phyloP scores from a whole-genome alignment of 352 stramenopile genomes.

The Globisporangium orthogonon region DNA sequence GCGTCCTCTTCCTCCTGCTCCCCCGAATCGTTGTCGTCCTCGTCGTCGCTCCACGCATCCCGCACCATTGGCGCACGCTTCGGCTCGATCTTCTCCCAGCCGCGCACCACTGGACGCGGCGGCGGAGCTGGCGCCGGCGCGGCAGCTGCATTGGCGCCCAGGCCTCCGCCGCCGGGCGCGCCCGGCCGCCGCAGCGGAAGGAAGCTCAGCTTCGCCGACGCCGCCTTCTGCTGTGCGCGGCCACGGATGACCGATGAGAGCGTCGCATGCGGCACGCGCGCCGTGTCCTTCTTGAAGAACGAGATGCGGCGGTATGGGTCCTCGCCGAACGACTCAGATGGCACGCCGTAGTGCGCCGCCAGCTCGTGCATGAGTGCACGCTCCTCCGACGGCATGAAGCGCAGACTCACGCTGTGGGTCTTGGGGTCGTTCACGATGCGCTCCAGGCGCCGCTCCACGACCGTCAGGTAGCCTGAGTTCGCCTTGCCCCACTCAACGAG shows the following conservation, averaged over 20 bases:
- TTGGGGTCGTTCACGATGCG: conserved; percentile 57
- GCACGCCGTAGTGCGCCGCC: conserved; percentile 51
- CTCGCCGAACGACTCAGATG: conserved; percentile 73
- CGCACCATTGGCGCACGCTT: conserved; percentile 30
- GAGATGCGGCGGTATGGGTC: conserved; percentile 62
- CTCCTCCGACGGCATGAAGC: conserved; percentile 67
- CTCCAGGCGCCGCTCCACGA: conserved; percentile 71
- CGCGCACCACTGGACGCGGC: conserved; percentile 24
- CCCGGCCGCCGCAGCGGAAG: conserved; percentile 34
- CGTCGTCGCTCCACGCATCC: conserved; percentile 80
- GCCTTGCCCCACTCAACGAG: conserved; percentile 68
- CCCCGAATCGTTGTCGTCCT: conserved; percentile 12
- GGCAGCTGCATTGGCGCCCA: conserved; percentile 10
- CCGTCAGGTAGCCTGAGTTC: conserved; percentile 59
- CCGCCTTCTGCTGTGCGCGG: conserved; percentile 20
- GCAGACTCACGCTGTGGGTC: conserved; percentile 70
- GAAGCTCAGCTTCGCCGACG: conserved; percentile 43
- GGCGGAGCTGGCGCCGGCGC: conserved; percentile 11
- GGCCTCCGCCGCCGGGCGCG: conserved; percentile 7
- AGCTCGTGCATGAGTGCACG: conserved; percentile 70
- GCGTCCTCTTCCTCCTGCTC: conserved; percentile 1
- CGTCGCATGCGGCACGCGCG: conserved; percentile 42
- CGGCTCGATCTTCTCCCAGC: conserved; percentile 69
- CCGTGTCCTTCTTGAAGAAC: conserved; percentile 64
- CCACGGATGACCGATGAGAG: conserved; percentile 49